These are phyloP conservation scores for Globisporangium heterothallicum DNA, from an alignment of 352 stramenopile genomes.

Conservation along the genomic window DNA sequence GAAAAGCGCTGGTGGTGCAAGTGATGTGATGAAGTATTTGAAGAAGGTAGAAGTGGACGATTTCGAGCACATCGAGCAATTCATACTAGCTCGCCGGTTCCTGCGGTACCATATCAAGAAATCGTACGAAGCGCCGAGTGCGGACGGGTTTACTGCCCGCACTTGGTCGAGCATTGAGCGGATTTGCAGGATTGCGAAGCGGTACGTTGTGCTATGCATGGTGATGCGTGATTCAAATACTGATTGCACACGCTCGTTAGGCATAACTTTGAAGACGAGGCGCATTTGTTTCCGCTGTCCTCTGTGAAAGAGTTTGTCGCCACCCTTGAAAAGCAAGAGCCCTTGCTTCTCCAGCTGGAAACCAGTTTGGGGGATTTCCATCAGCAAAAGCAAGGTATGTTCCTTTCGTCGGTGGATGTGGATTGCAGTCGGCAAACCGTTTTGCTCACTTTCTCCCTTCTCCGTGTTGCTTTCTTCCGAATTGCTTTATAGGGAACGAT, in stretches of 20 bases:
- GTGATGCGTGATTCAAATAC: background rate
- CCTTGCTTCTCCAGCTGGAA: slow-evolving; percentile 31
- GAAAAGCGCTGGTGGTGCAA: background rate
- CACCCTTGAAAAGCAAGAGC: slow-evolving; percentile 26
- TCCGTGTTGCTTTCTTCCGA: background rate
- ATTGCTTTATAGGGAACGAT: background rate
- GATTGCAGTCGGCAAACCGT: background rate
- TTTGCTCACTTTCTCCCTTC: background rate
- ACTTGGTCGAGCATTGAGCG: slow-evolving; percentile 31
- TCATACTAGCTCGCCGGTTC: slow-evolving; percentile 47
- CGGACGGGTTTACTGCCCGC: slow-evolving; percentile 20
- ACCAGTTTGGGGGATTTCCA: slow-evolving; percentile 5
- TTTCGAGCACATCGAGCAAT: slow-evolving; percentile 49
- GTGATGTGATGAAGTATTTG: slow-evolving; percentile 11
- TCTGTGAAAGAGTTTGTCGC: slow-evolving; percentile 31
- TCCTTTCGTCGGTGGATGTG: background rate
- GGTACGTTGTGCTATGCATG: slow-evolving; percentile 19
- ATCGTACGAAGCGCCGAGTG: slow-evolving; percentile 15
- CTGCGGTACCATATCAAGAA: slow-evolving; percentile 39
- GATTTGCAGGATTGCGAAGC: slow-evolving; percentile 37
- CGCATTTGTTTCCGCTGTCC: slow-evolving; percentile 55
- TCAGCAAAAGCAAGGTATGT: slow-evolving; percentile 4
- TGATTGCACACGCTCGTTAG: slow-evolving; percentile 12
- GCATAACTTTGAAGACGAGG: slow-evolving; percentile 58
- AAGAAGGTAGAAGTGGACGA: slow-evolving; percentile 24